Conservation (phyloP, 176 grass and related monocot species). For the Triticum urartu region DNA sequence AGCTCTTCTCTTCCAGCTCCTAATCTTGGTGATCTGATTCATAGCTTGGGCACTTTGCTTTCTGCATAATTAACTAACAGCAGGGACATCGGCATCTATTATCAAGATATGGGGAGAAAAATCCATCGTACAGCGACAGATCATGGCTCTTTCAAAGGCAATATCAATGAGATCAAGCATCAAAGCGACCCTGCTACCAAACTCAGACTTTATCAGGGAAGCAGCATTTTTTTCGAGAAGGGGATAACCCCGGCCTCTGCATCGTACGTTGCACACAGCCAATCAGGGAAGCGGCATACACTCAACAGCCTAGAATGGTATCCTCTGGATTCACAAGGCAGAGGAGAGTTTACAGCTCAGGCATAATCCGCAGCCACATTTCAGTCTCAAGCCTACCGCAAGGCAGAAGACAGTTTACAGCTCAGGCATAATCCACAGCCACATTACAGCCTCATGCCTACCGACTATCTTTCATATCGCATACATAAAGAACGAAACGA, state of each 20-base stretch:
- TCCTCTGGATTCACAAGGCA: slow-evolving; percentile 26
- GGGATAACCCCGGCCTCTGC: no score
- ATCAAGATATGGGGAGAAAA: neutral
- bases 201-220: neutral
- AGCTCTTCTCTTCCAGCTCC: neutral
- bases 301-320: neutral
- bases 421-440: slow-evolving; percentile 34
- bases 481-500: slow-evolving; percentile 41
- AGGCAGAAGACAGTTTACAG: slow-evolving; percentile 27
- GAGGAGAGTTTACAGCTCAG: slow-evolving; percentile 32
- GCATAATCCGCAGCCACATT: slow-evolving; percentile 38
- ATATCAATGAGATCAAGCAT: neutral
- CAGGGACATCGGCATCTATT: neutral
- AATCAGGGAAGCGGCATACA: slow-evolving; percentile 1
- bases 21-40: slow-evolving; percentile 30
- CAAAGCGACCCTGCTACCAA: neutral
- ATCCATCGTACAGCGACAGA: neutral
- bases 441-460: slow-evolving; percentile 26
- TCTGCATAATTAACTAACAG: slow-evolving; percentile 21
- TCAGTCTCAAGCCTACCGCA: neutral
- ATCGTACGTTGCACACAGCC: no score
- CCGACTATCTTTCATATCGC: slow-evolving; percentile 36
- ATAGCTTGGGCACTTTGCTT: slow-evolving; percentile 12
- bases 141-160: neutral
- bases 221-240: neutral